Percentiles rank a stretch among this genome's conserved stretches.
phyloP scores from a whole-genome alignment of 2,329 filamentous ascomycete species.

The Sodiomyces alkalinus region DNA sequence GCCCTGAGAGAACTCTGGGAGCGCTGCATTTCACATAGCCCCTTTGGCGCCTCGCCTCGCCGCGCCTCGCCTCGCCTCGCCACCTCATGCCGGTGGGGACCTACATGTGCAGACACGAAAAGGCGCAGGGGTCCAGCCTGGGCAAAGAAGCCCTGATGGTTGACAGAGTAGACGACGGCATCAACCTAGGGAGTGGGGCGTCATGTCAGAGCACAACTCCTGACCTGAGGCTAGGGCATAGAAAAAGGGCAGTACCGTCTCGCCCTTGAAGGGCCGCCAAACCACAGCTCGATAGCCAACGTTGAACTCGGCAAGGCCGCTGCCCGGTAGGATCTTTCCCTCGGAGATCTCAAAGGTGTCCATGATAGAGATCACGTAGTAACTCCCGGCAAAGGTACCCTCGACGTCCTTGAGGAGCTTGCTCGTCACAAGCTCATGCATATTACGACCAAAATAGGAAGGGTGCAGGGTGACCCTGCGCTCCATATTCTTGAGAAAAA shows the following conservation, averaged over 20 bases:
- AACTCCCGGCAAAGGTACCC: slow-evolving; percentile 86
- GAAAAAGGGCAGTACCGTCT: slow-evolving; percentile 55
- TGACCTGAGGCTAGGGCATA: slow-evolving; percentile 6
- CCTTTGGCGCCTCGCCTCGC: background rate
- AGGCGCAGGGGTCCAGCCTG: slow-evolving; percentile 64
- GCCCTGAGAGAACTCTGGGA: background rate
- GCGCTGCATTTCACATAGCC: slow-evolving; percentile 4
- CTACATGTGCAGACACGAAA: slow-evolving; percentile 72
- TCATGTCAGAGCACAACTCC: slow-evolving; percentile 10
- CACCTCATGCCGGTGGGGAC: slow-evolving; percentile 16
- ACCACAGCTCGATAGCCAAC: slow-evolving; percentile 92
- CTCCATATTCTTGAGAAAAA: slow-evolving; percentile 95
- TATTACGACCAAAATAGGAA: slow-evolving; percentile 90
- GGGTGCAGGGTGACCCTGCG: slow-evolving; percentile 90
- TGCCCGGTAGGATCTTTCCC: slow-evolving; percentile 80
- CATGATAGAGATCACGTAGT: slow-evolving; percentile 97
- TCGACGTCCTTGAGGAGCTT: slow-evolving; percentile 88
- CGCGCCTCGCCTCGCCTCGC: background rate
- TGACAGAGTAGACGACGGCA: slow-evolving; percentile 82
- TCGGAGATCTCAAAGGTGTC: slow-evolving; percentile 91
- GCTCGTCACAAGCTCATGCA: slow-evolving; percentile 79
- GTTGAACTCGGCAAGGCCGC: slow-evolving; percentile 84
- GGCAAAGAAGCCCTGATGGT: slow-evolving; percentile 82
- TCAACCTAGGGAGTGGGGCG: slow-evolving; percentile 53
- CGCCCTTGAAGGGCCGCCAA: slow-evolving; percentile 94